Evolutionary conservation across 768 basidiomycete genomes (phyloP).

Genomic region (Coprinopsis marcescibilis): DNA sequence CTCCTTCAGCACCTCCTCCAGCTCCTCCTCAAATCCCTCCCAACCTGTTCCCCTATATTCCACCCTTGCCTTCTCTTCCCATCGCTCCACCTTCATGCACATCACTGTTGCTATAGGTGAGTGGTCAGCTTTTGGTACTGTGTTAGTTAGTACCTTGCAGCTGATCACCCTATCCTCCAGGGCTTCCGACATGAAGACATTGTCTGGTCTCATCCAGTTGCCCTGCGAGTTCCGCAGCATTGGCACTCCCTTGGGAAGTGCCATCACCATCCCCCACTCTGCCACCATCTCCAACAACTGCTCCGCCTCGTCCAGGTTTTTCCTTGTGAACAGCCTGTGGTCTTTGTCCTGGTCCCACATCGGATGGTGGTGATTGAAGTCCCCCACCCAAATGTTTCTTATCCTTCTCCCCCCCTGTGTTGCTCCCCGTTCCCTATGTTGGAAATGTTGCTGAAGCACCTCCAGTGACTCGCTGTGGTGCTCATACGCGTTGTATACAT

Average conservation of each 20-base stretch:
- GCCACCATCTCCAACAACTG: slow-evolving; percentile 23
- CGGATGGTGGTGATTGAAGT: slow-evolving; percentile 38
- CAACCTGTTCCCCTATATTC: no score
- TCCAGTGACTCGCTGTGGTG: neutral
- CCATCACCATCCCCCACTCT: slow-evolving; percentile 26
- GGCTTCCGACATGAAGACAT: neutral
- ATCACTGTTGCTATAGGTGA: no score
- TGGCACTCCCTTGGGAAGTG: slow-evolving; percentile 20
- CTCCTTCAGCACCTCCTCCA: slow-evolving; percentile 6
- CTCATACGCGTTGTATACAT: slow-evolving; percentile 16
- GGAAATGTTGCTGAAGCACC: neutral
- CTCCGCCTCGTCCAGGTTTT: slow-evolving; percentile 17
- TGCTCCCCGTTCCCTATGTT: neutral
- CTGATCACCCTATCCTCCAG: neutral
- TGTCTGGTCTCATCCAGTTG: neutral
- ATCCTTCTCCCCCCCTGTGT: neutral
- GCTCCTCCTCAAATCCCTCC: slow-evolving; percentile 19
- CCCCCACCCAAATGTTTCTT: slow-evolving; percentile 27
- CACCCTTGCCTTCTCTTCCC: no score
- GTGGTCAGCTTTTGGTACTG: no score
- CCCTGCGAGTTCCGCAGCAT: neutral
- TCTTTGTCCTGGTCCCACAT: slow-evolving; percentile 30
- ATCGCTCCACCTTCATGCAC: no score
- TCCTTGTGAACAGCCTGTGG: slow-evolving; percentile 27
- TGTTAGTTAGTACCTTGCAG: no score